Conservation (phyloP, 2,329 filamentous ascomycete species). For the Botrytis elliptica region DNA sequence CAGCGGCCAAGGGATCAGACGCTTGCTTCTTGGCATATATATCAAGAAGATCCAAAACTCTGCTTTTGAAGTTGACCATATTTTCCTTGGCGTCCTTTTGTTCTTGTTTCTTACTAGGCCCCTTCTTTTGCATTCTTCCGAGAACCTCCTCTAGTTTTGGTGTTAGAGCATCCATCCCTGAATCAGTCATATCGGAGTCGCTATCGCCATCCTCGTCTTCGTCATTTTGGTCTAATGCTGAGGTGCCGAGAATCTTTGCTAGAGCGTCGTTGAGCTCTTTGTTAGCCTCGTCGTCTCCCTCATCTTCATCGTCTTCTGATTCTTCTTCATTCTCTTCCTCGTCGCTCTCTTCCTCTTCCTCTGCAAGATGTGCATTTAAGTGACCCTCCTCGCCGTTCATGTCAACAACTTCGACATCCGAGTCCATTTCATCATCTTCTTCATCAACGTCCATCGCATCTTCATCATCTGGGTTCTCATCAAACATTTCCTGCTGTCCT, state of each 20-base stretch:
- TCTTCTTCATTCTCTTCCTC: constrained; percentile 44
- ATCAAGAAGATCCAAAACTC: constrained; percentile 81
- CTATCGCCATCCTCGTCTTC: constrained; percentile 57
- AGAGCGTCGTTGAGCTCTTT: constrained; percentile 66
- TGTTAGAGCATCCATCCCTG: constrained; percentile 90
- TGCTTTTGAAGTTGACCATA: constrained; percentile 92
- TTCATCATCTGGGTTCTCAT: constrained; percentile 61
- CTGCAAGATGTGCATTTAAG: constrained; percentile 41
- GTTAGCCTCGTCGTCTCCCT: constrained; percentile 42
- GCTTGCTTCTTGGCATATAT: constrained; percentile 82
- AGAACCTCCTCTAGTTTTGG: constrained; percentile 82
- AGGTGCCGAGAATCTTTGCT: constrained; percentile 73
- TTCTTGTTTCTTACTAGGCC: constrained; percentile 71
- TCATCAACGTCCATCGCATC: constrained; percentile 44
- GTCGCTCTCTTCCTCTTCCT: constrained; percentile 47
- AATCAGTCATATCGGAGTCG: constrained; percentile 87
- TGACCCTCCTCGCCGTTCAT: constrained; percentile 46
- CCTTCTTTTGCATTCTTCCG: constrained; percentile 65
- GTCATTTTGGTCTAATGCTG: constrained; percentile 57
- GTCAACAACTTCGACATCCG: constrained; percentile 52
- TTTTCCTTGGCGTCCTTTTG: constrained; percentile 84
- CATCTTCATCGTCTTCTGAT: constrained; percentile 42
- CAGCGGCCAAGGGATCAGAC: constrained; percentile 63
- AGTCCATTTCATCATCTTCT: constrained; percentile 43
- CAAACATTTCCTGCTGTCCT: constrained; percentile 85